phyloP scores from a whole-genome alignment of 164 flowering plant species.

The Magnolia kwangsiensis region DNA sequence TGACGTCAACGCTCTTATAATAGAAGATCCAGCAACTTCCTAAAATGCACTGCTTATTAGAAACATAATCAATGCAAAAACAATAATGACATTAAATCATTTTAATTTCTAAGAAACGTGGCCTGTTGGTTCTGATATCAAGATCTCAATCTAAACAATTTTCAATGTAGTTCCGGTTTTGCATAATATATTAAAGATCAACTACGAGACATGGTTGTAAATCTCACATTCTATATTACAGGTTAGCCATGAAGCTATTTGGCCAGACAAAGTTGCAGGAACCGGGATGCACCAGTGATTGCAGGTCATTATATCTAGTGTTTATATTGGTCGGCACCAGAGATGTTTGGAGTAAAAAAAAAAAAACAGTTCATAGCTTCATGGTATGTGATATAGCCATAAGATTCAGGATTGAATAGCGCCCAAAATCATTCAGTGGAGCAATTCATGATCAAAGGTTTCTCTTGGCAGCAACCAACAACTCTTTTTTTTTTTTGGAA shows the following conservation, averaged over 20 bases:
- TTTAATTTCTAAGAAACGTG: neutral
- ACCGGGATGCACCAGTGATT: too few species aligned
- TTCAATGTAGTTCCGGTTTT: neutral
- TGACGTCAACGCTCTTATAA: constrained; percentile 51
- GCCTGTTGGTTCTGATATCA: neutral
- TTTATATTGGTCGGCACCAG: too few species aligned
- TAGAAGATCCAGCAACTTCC: constrained; percentile 70
- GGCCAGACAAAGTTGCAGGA: too few species aligned
- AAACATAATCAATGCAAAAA: neutral
- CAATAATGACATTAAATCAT: neutral
- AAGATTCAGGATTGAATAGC: neutral
- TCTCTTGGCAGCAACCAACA: too few species aligned
- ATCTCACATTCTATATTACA: too few species aligned
- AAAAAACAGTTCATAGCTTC: too few species aligned
- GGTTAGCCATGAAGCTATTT: too few species aligned
- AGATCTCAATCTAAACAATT: neutral
- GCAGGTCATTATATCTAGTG: too few species aligned
- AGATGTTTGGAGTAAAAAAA: too few species aligned
- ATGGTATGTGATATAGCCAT: neutral
- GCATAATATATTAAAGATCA: neutral
- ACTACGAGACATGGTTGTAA: neutral
- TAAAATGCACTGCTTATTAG: constrained; percentile 20
- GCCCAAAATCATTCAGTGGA: too few species aligned
- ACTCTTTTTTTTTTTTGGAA: too few species aligned
- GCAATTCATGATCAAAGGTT: too few species aligned